These are phyloP conservation scores for Calonectria montana DNA, from an alignment of 2,329 filamentous ascomycete species.

Conservation along the genomic window DNA sequence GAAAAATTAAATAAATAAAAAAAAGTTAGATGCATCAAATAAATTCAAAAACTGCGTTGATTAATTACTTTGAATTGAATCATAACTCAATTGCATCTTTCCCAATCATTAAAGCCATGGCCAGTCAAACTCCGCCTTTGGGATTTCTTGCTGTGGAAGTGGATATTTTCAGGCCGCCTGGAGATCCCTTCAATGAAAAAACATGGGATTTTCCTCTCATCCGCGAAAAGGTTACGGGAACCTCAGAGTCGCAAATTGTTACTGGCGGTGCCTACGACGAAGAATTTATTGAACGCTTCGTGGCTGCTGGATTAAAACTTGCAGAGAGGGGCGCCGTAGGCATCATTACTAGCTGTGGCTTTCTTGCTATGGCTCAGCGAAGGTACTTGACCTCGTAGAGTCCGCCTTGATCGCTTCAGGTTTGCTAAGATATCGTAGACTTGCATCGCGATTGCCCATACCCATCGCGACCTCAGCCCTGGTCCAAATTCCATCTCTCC, in stretches of 20 bases:
- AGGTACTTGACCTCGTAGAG: slow-evolving; percentile 31
- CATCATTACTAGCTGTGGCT: slow-evolving; percentile 54
- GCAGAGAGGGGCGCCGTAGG: slow-evolving; percentile 48
- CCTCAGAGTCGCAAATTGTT: slow-evolving; percentile 44
- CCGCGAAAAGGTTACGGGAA: slow-evolving; percentile 46
- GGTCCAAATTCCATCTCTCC: slow-evolving; percentile 48
- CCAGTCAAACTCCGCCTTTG: slow-evolving; percentile 33
- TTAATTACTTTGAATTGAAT: background rate
- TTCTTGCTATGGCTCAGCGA: slow-evolving; percentile 50
- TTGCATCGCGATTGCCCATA: slow-evolving; percentile 47
- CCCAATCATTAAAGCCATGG: background rate
- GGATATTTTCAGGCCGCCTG: slow-evolving; percentile 47
- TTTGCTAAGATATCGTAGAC: slow-evolving; percentile 23
- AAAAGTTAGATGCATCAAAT: background rate
- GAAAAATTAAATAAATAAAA: background rate
- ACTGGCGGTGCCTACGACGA: slow-evolving; percentile 44
- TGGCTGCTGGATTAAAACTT: slow-evolving; percentile 47
- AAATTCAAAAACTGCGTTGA: background rate
- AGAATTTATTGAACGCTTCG: slow-evolving; percentile 49
- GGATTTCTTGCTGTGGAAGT: slow-evolving; percentile 51
- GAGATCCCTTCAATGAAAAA: slow-evolving; percentile 48
- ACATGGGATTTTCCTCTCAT: slow-evolving; percentile 53
- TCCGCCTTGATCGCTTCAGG: too few relatives aligned
- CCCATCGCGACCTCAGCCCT: slow-evolving; percentile 51
- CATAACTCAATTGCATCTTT: background rate